Evolutionary conservation across 768 basidiomycete genomes (phyloP).

Genomic region (Pisolithus marmoratus): DNA sequence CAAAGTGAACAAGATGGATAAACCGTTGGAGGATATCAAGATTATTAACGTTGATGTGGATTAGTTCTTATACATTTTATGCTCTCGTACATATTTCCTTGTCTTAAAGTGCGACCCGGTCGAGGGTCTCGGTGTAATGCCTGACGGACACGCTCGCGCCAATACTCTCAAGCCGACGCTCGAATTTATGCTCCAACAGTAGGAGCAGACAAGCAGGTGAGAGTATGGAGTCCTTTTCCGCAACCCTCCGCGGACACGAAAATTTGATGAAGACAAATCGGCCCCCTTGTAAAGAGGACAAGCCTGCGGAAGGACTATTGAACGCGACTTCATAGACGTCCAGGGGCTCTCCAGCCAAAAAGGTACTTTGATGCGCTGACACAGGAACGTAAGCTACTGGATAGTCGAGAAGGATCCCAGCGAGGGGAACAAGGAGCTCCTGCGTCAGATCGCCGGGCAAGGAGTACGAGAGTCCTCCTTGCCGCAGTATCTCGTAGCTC

Average conservation of each 20-base stretch:
- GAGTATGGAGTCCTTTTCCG: constrained; percentile 8
- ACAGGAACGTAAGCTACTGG: constrained; percentile 51
- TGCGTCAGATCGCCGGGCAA: constrained; percentile 24
- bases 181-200: constrained; percentile 31
- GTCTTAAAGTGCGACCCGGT: constrained; percentile 42
- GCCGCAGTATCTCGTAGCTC: constrained; percentile 4
- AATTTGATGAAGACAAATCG: constrained; percentile 47
- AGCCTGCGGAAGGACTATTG: not conserved
- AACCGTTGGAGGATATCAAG: constrained; percentile 92
- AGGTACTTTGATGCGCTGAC: constrained; percentile 29
- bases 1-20: constrained; percentile 77
- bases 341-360: constrained; percentile 42
- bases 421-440: constrained; percentile 41
- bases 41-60: constrained; percentile 77
- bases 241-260: constrained; percentile 43
- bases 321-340: constrained; percentile 41
- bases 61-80: constrained; percentile 23
- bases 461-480: constrained; percentile 17
- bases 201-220: constrained; percentile 19
- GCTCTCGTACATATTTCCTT: constrained; percentile 1
- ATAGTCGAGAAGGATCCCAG: constrained; percentile 58
- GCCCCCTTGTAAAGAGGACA: not conserved
- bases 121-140: constrained; percentile 33
- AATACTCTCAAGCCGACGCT: constrained; percentile 21
- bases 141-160: constrained; percentile 19